Evolutionary conservation across 2,329 filamentous ascomycete species (phyloP).

Genomic region (Beauveria rudraprayagi): DNA sequence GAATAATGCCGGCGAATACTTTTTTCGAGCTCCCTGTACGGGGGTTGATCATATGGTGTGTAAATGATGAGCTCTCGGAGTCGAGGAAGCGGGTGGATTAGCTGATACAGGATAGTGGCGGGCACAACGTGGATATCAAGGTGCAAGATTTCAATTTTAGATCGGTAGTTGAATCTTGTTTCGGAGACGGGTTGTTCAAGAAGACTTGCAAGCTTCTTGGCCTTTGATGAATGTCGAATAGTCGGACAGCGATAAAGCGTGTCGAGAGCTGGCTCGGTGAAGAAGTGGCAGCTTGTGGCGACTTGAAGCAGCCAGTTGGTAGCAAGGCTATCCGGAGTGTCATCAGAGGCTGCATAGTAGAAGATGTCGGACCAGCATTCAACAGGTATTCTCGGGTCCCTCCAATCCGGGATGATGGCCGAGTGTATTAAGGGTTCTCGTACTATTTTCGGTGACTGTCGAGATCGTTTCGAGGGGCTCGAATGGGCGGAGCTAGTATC

Average conservation of each 20-base stretch:
- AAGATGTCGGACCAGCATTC: constrained; percentile 64
- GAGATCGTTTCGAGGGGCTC: neutral
- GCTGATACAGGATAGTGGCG: constrained; percentile 30
- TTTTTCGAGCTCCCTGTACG: constrained; percentile 51
- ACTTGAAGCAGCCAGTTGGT: constrained; percentile 58
- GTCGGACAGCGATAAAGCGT: constrained; percentile 64
- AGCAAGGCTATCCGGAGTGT: constrained; percentile 32
- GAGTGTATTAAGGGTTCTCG: neutral
- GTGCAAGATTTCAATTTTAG: constrained; percentile 62
- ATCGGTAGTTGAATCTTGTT: constrained; percentile 54
- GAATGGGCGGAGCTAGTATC: neutral
- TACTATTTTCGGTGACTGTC: neutral
- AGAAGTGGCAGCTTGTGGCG: constrained; percentile 54
- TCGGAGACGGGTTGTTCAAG: constrained; percentile 45
- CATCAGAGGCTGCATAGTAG: constrained; percentile 50
- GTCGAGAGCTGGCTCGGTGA: constrained; percentile 64
- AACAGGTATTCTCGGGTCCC: constrained; percentile 51
- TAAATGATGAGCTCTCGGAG: constrained; percentile 64
- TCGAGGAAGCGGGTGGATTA: constrained; percentile 58
- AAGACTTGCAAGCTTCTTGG: constrained; percentile 38
- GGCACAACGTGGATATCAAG: constrained; percentile 61
- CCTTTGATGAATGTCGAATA: constrained; percentile 41
- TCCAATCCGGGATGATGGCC: constrained; percentile 44
- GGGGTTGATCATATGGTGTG: constrained; percentile 59
- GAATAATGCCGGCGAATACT: constrained; percentile 64